Evolutionary conservation across 176 grass and related monocot genomes (phyloP), one percentile per base, ranked within the genome.

Genomic region (Juncus effusus): DNA sequence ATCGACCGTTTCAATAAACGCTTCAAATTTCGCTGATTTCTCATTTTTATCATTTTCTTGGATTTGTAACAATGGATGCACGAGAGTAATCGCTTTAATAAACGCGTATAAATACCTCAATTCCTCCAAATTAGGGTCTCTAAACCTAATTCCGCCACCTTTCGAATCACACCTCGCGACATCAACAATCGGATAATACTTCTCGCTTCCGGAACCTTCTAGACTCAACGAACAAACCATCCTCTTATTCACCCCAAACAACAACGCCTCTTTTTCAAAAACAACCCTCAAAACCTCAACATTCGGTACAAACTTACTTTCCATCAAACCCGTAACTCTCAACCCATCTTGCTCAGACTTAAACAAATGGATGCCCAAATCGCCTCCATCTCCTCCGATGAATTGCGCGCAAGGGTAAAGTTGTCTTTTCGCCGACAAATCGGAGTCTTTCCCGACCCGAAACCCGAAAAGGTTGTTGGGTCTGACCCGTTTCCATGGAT

Each of bases 1-100:
- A 60, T 82, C 79, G 3, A 82, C 65, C 16, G 79, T 77, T 62
- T 82, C 79, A 38, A 82, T 82, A 50, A 82, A 82, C 16, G 73
- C 58, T 36, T 82, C 79, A 14, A 82, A 77, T 16, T 12, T 70
- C 47, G 63, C 3, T 15, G 44, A 56, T 55, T 72, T 70, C 5
- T 45, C 73, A 59, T 61, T 82, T 28, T 37, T 72, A 3, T 37
- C 28, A 65, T 79, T 37, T 11, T 50, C 36, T 6, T 59, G 53
- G 16, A 19, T 56, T 16, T 76, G 65, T 42, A 82, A 64, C 72
- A 82, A 36, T 4, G 73, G 79, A 41, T 82, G 79, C 39, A 77
- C 55, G 9, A 77, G 73, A 7, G 73, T 54, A n/a, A 60, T 51
- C n/a, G 79, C 64, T 19, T 76, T 77, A 13, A 77, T 82, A 61